phyloP scores from a whole-genome alignment of 495 filamentous ascomycete genomes.

The Aspergillus olivimuriae region DNA sequence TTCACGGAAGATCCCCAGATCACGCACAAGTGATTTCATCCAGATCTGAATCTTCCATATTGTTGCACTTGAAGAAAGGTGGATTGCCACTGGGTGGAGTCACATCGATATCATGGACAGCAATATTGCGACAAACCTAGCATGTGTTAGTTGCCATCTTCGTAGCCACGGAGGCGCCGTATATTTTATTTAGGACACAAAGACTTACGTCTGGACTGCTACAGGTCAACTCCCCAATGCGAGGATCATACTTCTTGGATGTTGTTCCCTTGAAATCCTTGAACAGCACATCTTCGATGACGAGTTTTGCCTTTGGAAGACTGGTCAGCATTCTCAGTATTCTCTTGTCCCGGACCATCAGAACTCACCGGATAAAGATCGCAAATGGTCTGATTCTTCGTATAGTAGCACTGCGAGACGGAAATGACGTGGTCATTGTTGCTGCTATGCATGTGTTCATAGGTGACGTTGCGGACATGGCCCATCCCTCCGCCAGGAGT shows the following conservation, averaged over 20 bases:
- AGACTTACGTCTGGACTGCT: constrained; percentile 5
- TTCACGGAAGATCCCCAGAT: not conserved
- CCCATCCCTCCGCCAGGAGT: constrained; percentile 2
- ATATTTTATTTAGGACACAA: not conserved
- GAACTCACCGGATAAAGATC: constrained; percentile 3
- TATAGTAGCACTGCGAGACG: constrained; percentile 4
- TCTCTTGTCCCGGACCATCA: not conserved
- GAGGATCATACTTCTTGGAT: constrained; percentile 4
- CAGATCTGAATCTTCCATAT: not conserved
- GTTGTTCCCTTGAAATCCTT: constrained; percentile 6
- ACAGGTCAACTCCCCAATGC: constrained; percentile 4
- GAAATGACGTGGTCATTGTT: constrained; percentile 4
- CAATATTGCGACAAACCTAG: constrained; percentile 7
- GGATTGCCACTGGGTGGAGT: constrained; percentile 7
- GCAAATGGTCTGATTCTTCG: constrained; percentile 8
- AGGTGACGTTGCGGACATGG: constrained; percentile 7
- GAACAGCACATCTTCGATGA: constrained; percentile 6
- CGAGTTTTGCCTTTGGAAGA: not conserved
- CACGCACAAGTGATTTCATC: not conserved
- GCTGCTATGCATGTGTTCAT: constrained; percentile 4
- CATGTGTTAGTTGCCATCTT: not conserved
- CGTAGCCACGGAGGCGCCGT: not conserved
- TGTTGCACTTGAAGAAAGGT: not conserved
- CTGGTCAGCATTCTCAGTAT: not conserved
- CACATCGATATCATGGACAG: constrained; percentile 2